Base-by-base conservation (phyloP, 192 early-diverging fungal species). In the Mortierella antarctica region DNA sequence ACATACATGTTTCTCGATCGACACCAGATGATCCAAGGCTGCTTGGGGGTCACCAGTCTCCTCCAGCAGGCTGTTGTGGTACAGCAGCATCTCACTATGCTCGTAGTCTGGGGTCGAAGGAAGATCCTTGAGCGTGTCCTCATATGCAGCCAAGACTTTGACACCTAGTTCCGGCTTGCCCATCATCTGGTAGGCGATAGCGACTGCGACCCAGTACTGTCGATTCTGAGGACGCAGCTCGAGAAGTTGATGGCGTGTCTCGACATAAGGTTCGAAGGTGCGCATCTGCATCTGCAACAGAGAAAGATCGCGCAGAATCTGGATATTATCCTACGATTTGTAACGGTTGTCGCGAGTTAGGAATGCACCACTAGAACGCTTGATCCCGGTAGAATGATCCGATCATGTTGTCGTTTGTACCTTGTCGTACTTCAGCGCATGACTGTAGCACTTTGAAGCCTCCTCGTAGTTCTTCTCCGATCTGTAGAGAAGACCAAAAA, bases 391-490 rank as follows among this genome's bases (percentile, higher is more conserved):
- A 2, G 31, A 31, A 31, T 2, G 31, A 31, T 3, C 31, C 31
- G 31, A 31, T 31, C 17, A 54, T 42, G 40, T 9, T 2, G 14
- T 23, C 65, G n/a, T 2, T 18, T 14, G 49, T 73, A 89, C 92
- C 87, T 91, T 91, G 78, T 97, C 95, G 56, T 86, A 88, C 71
- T 92, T 94, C 52, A 98, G 84, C n/a, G 98, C 94, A 39, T 96
- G 88, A 15, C 89, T 84, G 80, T 98, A 99, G 73, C 96, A 97
- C 82, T 95, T 96, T 57, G 92, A 87, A 6, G 96, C 96, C 83
- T 98, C 95, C 18, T 89, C 92, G 80, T 95, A 97, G 71, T 99
- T 97, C 74, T 94, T 94, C 82, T 98, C 96, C 45, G 88, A 88
- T 41, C 96, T 92, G 82, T 97, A 89, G 52, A 97, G 83, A n/a